Evolutionary conservation across 139 green algal genomes (phyloP), one percentile per base, ranked within the genome.

Genomic region (Tetradesmus obliquus): DNA sequence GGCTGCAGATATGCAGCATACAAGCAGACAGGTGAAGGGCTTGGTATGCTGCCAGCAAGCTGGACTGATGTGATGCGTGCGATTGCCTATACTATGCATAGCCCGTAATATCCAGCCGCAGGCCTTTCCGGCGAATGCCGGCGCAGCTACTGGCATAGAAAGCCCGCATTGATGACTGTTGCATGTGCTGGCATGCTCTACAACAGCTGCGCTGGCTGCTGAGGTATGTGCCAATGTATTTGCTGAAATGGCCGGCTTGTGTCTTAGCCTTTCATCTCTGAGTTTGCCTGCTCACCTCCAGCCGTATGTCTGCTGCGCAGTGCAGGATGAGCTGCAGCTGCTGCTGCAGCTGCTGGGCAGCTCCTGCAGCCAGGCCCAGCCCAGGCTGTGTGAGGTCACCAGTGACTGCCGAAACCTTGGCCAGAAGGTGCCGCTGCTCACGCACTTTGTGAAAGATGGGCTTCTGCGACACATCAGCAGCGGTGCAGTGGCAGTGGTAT

Each of bases 281-380:
- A 45, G 32, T 8, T 76, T 24, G 66, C 66, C 66, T 76, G 66
- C 66, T 76, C 66, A 76, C 94, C 76, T 95, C 93, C 45, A 96
- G 93, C 17, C 90, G 74, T 45, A 96, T 95, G 60, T 91, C 88
- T 57, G 90, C 90, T 60, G 90, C 90, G 4, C 55, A 83, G 90
- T 92, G 90, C 72, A 91, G 57, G 55, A 92, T 90, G 72, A 92
- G 83, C 3, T 92, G 55, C 79, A 85, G 32, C 15, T n/a, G 0
- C 12, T 84, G 22, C 45, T 80, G 24, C 57, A 92, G 79, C 57
- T 54, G 19, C 53, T 51, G 5, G 5, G 12, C 10, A 6, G 5
- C 24, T 5, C 10, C 80, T 17, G 83, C 13, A 5, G 54, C 0
- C 5, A 92, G 69, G 2, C 90, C 90, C 22, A 92, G 55, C 2